A percentile compares a stretch with the other conserved stretches of the same genome.
phyloP scores from a whole-genome alignment of 768 basidiomycete species.

The Kwoniella mangroviensis region DNA sequence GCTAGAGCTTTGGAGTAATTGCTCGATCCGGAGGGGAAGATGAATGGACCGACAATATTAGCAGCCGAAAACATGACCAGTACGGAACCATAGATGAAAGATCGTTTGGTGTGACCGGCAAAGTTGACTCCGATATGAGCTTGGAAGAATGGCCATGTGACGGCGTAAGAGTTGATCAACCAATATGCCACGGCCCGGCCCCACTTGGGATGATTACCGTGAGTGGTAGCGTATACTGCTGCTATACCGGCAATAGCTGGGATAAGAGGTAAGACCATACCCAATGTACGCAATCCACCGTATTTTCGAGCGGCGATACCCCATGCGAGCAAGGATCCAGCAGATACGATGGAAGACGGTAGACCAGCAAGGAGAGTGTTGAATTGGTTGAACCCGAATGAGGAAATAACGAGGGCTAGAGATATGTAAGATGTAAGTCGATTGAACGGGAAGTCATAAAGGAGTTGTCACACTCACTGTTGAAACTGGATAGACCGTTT shows the following conservation, averaged over 20 bases:
- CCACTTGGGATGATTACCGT: slow-evolving; percentile 34
- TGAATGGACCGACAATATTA: slow-evolving; percentile 36
- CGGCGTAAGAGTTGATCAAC: slow-evolving; percentile 35
- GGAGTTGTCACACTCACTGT: slow-evolving; percentile 19
- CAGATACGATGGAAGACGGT: slow-evolving; percentile 28
- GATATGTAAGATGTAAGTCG: neutral
- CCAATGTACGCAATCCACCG: slow-evolving; percentile 30
- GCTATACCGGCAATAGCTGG: slow-evolving; percentile 34
- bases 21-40: slow-evolving; percentile 22
- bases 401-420: slow-evolving; percentile 19
- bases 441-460: too few relatives aligned
- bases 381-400: slow-evolving; percentile 28
- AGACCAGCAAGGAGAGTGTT: slow-evolving; percentile 24
- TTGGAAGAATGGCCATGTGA: slow-evolving; percentile 30
- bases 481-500: slow-evolving; percentile 34
- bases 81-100: slow-evolving; percentile 29
- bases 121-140: slow-evolving; percentile 29
- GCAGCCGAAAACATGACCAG: slow-evolving; percentile 25
- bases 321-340: slow-evolving; percentile 27
- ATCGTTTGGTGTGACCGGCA: slow-evolving; percentile 30
- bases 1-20: slow-evolving; percentile 31
- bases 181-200: slow-evolving; percentile 29
- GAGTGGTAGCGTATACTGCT: slow-evolving; percentile 32
- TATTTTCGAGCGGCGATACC: slow-evolving; percentile 23
- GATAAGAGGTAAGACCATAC: slow-evolving; percentile 32